Conservation (phyloP, 441 rosid genomes). For the Melastoma candidum region DNA sequence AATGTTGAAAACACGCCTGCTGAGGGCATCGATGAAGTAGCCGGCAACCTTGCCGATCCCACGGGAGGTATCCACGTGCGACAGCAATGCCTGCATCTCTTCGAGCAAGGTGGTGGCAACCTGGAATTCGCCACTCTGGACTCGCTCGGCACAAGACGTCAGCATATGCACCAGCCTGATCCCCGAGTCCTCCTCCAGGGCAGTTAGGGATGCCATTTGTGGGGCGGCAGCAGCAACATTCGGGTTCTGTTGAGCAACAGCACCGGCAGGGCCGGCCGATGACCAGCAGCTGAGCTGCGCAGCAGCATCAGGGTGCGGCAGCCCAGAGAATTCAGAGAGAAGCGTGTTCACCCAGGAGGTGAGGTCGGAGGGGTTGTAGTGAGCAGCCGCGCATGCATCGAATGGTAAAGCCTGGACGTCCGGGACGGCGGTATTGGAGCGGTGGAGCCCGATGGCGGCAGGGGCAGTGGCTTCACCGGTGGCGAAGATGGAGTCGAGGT, state of each 20-base stretch:
- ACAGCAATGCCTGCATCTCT: constrained; percentile 35
- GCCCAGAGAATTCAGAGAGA: constrained; percentile 37
- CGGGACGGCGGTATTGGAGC: too few relatives aligned
- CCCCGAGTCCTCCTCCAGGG: constrained; percentile 66
- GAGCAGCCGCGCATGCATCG: constrained; percentile 17
- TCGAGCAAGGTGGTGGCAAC: constrained; percentile 52
- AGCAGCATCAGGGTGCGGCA: constrained; percentile 22
- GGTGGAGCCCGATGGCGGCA: constrained; percentile 19
- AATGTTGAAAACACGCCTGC: constrained; percentile 32
- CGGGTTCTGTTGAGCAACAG: constrained; percentile 6
- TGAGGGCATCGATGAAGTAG: constrained; percentile 53
- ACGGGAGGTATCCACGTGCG: constrained; percentile 35
- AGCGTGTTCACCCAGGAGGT: constrained; percentile 59
- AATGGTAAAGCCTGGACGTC: too few relatives aligned
- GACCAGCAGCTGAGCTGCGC: constrained; percentile 14
- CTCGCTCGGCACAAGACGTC: constrained; percentile 62
- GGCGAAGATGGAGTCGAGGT: constrained; percentile 44
- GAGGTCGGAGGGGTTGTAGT: constrained; percentile 66
- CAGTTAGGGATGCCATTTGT: constrained; percentile 21
- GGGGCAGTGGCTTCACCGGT: constrained; percentile 27
- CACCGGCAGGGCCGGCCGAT: constrained; percentile 11
- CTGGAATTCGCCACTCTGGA: constrained; percentile 45
- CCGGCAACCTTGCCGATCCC: constrained; percentile 75
- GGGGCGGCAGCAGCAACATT: constrained; percentile 7
- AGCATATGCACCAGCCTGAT: constrained; percentile 52